phyloP scores from a whole-genome alignment of 1,284 basidiomycete species.

The Cryptococcus hybrid region DNA sequence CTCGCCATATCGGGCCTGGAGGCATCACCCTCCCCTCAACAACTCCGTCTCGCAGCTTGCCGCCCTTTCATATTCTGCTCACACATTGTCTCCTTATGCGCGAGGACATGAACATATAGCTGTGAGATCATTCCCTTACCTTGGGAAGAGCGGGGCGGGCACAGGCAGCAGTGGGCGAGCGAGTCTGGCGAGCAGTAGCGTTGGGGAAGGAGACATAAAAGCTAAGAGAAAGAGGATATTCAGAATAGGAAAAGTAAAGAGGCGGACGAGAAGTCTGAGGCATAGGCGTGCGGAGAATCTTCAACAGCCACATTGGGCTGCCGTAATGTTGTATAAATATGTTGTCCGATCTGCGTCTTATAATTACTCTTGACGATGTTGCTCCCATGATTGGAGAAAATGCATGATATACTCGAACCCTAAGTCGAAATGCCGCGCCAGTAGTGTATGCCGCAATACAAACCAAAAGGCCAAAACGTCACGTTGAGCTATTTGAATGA shows the following conservation, averaged over 20 bases:
- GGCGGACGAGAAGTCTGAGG: neutral
- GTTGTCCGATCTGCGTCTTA: too few relatives aligned
- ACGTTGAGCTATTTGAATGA: too few relatives aligned
- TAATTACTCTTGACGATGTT: too few relatives aligned
- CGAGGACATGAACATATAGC: conserved; percentile 84
- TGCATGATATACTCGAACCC: too few relatives aligned
- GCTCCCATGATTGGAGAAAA: too few relatives aligned
- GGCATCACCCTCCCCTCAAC: conserved; percentile 69
- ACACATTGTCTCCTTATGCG: conserved; percentile 88
- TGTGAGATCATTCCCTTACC: conserved; percentile 74
- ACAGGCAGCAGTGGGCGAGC: neutral
- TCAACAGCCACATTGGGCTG: too few relatives aligned
- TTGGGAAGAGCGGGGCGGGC: conserved; percentile 38
- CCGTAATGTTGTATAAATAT: too few relatives aligned
- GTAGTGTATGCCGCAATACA: too few relatives aligned
- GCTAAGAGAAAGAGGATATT: conserved; percentile 74
- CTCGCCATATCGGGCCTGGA: conserved; percentile 28
- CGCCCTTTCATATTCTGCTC: conserved; percentile 78
- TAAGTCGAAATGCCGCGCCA: too few relatives aligned
- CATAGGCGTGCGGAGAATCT: too few relatives aligned
- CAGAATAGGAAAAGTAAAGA: conserved; percentile 58
- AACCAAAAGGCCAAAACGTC: too few relatives aligned
- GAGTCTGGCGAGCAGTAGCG: neutral
- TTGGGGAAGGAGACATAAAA: conserved; percentile 54
- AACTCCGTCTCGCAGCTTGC: conserved; percentile 77